These are phyloP conservation scores for Fomes fomentarius DNA, from an alignment of 1,284 basidiomycete genomes.

Conservation along the genomic window DNA sequence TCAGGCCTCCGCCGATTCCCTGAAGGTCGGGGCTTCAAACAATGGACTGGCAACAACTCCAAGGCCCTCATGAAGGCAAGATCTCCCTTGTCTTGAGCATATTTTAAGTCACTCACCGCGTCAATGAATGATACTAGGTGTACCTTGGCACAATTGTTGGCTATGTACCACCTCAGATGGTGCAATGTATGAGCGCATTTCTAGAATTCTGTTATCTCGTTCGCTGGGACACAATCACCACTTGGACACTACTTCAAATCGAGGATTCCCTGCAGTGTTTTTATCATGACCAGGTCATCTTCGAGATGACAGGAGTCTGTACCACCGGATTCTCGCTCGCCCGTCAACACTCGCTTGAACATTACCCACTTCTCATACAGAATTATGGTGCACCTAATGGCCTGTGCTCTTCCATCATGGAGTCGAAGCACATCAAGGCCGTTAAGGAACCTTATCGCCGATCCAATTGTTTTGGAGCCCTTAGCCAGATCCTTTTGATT, in stretches of 20 bases:
- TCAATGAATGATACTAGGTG: conserved; percentile 5
- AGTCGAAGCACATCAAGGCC: conserved; percentile 29
- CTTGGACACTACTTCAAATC: neutral
- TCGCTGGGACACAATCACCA: conserved; percentile 1
- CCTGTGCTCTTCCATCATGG: conserved; percentile 30
- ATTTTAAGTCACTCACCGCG: neutral
- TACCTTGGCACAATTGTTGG: conserved; percentile 24
- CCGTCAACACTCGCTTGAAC: conserved; percentile 24
- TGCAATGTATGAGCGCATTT: conserved; percentile 15
- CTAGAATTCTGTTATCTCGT: conserved; percentile 29
- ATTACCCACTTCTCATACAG: conserved; percentile 19
- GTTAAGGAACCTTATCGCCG: conserved; percentile 31
- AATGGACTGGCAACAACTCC: conserved; percentile 27
- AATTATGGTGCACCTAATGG: conserved; percentile 28
- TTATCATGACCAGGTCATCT: conserved; percentile 15
- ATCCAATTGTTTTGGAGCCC: conserved; percentile 21
- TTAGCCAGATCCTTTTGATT: conserved; percentile 29
- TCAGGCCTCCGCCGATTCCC: conserved; percentile 21
- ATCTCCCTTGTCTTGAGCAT: neutral
- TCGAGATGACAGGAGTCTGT: conserved; percentile 17
- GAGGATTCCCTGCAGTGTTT: conserved; percentile 12
- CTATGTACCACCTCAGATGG: conserved; percentile 20
- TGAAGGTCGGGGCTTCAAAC: conserved; percentile 26
- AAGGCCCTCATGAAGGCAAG: conserved; percentile 29
- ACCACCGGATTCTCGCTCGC: conserved; percentile 23